phyloP scores from a whole-genome alignment of 2,329 filamentous ascomycete genomes.

The Fusarium oligoseptatum region DNA sequence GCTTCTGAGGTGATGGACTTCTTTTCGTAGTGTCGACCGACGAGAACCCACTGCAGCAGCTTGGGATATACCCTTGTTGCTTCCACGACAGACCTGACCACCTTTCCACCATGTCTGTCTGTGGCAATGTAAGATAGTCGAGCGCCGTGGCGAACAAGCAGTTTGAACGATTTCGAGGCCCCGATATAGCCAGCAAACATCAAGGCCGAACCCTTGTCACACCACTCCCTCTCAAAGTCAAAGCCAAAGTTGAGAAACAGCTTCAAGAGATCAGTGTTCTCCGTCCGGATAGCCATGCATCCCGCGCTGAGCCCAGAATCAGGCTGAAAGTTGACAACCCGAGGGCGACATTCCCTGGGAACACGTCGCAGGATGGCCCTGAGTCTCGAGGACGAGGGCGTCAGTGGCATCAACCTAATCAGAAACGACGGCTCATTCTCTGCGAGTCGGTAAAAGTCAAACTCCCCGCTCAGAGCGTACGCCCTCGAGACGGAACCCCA shows the following conservation, averaged over 20 bases:
- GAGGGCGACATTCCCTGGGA: constrained; percentile 21
- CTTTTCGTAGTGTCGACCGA: constrained; percentile 32
- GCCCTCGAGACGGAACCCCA: not conserved
- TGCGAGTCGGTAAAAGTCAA: constrained; percentile 37
- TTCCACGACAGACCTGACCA: constrained; percentile 27
- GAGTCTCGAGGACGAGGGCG: not conserved
- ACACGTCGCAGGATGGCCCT: constrained; percentile 33
- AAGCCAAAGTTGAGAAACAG: constrained; percentile 32
- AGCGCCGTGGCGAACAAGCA: constrained; percentile 36
- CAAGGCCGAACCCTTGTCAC: constrained; percentile 31
- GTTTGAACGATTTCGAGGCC: constrained; percentile 27
- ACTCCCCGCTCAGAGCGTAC: constrained; percentile 29
- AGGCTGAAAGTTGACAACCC: constrained; percentile 26
- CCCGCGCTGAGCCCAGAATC: not conserved
- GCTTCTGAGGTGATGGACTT: constrained; percentile 12
- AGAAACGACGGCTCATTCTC: constrained; percentile 32
- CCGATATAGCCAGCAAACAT: constrained; percentile 41
- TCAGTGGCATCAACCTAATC: not conserved
- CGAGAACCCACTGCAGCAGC: constrained; percentile 36
- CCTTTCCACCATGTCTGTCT: constrained; percentile 16
- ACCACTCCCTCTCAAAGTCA: constrained; percentile 30
- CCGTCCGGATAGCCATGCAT: constrained; percentile 22
- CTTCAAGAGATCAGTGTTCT: constrained; percentile 2
- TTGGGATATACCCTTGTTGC: constrained; percentile 27
- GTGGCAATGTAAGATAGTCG: constrained; percentile 26